Evolutionary conservation across 2,329 filamentous ascomycete species (phyloP), one percentile per base, ranked within the genome.

Genomic region (Colletotrichum tamarilloi): DNA sequence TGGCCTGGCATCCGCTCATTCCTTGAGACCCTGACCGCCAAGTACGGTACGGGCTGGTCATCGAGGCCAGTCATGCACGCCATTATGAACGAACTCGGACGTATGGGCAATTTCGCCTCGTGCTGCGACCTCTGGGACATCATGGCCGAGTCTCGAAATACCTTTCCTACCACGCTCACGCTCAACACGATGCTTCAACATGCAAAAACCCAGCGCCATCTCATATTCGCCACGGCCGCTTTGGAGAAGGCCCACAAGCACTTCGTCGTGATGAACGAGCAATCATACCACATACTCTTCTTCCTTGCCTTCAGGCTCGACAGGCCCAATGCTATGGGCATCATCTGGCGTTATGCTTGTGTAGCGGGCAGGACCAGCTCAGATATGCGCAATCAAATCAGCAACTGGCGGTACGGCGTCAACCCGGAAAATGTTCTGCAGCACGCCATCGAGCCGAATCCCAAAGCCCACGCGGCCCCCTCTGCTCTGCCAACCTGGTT

Each of bases 11-110:
- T 85, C 0, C 75, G 80, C 3, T 67, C 74, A 0, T 88, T 89
- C 70, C 67, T 88, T 8, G 74, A 76, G 11, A 79, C 82, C 42
- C 85, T 87, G 76, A 76, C 81, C 5, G 78, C 78, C 9, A 81
- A 84, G 3, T 89, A 88, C 77, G 86, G 87, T 5, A 75, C 79
- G 1, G 79, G 79, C n/a, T 89, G 87, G 87, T 78, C 86, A 46
- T 83, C 81, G 5, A 76, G 75, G 26, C 75, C 76, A 5, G 79
- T 84, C 1, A 76, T 83, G 53, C 82, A 85, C 75, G 76, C 76
- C 42, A 82, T 87, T 28, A 73, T 88, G n/a, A 78, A 82, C 3
- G 84, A 87, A 57, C 81, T 87, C 28, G 82, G 85, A 60, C 79
- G 81, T 35, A 82, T 87, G 76, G 79, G 84, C 56, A 77, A 77